These are phyloP conservation scores for Acacia melanoxylon DNA, from an alignment of 306 rosid species.

Conservation along the genomic window DNA sequence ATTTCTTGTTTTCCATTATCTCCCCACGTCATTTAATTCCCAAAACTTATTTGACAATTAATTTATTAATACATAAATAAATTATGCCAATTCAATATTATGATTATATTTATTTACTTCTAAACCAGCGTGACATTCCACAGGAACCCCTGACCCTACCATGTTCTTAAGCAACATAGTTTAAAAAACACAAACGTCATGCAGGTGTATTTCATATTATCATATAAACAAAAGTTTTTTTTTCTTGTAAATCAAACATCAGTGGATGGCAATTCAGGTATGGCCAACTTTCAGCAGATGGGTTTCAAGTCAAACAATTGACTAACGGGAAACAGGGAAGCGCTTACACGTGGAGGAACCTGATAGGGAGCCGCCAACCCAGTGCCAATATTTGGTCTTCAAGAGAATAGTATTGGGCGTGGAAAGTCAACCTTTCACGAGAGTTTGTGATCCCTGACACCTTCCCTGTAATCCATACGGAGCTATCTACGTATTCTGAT, in stretches of 20 bases:
- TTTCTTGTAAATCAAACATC: neutral
- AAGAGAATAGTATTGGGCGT: neutral
- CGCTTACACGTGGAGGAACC: neutral
- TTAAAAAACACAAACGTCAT: no score
- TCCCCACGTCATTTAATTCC: neutral
- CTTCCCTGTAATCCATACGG: neutral
- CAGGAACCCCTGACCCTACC: neutral
- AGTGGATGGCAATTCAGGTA: slow-evolving; percentile 1
- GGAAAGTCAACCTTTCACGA: neutral
- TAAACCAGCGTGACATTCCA: neutral
- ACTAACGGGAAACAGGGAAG: neutral
- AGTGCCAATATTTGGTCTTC: neutral
- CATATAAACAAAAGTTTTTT: neutral
- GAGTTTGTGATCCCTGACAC: neutral
- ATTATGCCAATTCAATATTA: neutral
- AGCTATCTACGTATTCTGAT: slow-evolving; percentile 65
- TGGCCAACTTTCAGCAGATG: neutral
- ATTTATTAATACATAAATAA: neutral
- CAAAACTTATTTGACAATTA: neutral
- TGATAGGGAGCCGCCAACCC: neutral
- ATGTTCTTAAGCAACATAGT: neutral
- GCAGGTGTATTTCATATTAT: neutral
- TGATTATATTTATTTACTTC: neutral
- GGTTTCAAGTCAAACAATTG: slow-evolving; percentile 10
- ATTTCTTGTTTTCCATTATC: neutral